phyloP scores from a whole-genome alignment of 352 stramenopile genomes.

The Nothophytophthora sp. region DNA sequence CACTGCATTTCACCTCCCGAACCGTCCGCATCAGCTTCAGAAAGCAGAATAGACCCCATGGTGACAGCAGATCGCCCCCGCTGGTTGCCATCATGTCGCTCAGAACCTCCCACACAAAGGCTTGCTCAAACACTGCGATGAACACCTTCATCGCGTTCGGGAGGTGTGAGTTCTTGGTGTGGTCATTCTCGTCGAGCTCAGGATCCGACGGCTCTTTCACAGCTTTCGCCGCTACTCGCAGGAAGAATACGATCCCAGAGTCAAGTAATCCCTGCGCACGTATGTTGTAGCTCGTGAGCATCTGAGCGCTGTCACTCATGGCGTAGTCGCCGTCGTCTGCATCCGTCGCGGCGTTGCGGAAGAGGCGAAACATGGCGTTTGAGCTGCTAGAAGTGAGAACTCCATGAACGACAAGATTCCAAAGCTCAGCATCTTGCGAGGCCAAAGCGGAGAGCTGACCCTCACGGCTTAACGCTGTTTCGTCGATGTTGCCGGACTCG shows the following conservation, averaged over 20 bases:
- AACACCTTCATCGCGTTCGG: constrained; percentile 42
- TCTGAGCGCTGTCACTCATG: constrained; percentile 37
- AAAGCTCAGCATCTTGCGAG: constrained; percentile 35
- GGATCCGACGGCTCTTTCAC: constrained; percentile 18
- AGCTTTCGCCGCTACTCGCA: constrained; percentile 61
- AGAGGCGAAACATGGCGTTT: constrained; percentile 47
- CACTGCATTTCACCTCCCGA: constrained; percentile 58
- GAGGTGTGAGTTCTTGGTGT: background rate
- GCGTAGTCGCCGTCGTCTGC: constrained; percentile 1
- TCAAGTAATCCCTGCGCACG: constrained; percentile 67
- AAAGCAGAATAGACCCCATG: constrained; percentile 84
- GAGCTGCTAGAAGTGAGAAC: constrained; percentile 31
- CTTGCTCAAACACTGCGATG: constrained; percentile 39
- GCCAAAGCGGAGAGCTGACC: constrained; percentile 11
- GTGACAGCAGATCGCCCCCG: constrained; percentile 71
- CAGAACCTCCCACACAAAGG: constrained; percentile 52
- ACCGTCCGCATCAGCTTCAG: constrained; percentile 81
- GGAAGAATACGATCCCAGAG: constrained; percentile 58
- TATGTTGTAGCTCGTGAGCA: constrained; percentile 71
- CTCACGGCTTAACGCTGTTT: constrained; percentile 22
- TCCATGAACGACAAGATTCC: constrained; percentile 50
- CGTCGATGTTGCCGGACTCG: constrained; percentile 51
- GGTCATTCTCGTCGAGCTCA: background rate
- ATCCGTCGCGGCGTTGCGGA: constrained; percentile 32
- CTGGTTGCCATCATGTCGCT: constrained; percentile 44